Percentiles rank a stretch among this genome's conserved stretches.
Evolutionary conservation across 352 stramenopile genomes (phyloP).

Genomic region (Phytopythium chamaehyphon): DNA sequence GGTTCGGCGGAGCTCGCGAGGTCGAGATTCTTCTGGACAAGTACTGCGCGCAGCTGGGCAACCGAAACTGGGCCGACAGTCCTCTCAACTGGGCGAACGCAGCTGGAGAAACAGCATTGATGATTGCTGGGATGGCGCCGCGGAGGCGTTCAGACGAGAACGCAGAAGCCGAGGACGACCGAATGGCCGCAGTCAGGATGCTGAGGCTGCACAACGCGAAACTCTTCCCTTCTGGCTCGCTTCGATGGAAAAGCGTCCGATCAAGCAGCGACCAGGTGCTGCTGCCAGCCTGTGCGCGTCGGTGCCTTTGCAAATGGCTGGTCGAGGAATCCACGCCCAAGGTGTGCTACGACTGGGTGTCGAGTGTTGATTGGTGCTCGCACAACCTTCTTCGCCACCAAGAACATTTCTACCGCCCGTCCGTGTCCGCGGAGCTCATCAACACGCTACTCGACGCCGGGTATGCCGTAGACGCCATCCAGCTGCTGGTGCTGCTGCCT

Average conservation of each 20-base stretch:
- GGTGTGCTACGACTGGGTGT: constrained; percentile 2
- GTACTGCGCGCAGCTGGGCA: constrained; percentile 6
- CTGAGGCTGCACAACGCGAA: not conserved
- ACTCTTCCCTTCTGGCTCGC: not conserved
- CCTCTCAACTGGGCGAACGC: constrained; percentile 9
- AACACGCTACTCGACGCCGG: not conserved
- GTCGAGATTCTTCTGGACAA: constrained; percentile 14
- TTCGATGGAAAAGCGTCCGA: not conserved
- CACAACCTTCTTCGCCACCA: not conserved
- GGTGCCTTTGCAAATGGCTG: not conserved
- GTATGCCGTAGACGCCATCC: not conserved
- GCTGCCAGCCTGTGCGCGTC: not conserved
- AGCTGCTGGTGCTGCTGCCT: constrained; percentile 2
- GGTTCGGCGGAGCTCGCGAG: constrained; percentile 7
- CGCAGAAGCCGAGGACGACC: not conserved
- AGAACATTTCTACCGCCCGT: not conserved
- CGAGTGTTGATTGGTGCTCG: constrained; percentile 1
- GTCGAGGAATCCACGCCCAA: not conserved
- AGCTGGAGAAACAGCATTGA: constrained; percentile 9
- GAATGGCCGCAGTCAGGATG: not conserved
- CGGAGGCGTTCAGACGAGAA: too few species aligned
- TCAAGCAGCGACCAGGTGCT: not conserved
- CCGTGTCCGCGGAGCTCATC: not conserved
- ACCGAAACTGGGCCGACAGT: not conserved
- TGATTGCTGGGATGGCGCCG: constrained; percentile 8